Percentiles rank a stretch among this genome's conserved stretches.
phyloP scores from a whole-genome alignment of 495 filamentous ascomycete species.

The Aspergillus affinis region DNA sequence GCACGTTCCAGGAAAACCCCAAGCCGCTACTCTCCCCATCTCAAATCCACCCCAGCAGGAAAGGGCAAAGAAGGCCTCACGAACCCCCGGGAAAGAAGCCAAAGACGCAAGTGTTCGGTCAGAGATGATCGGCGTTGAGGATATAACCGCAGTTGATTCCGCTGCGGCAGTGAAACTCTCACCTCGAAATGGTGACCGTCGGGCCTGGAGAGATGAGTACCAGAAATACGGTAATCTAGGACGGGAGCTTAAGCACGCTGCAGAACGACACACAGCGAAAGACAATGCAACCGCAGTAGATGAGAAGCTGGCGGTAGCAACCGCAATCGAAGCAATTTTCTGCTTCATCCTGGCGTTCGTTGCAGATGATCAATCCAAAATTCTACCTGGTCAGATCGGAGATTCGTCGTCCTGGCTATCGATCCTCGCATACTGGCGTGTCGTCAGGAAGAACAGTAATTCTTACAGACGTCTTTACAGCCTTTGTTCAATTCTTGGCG shows the following conservation, averaged over 20 bases:
- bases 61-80: conserved; percentile 24
- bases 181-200: conserved; percentile 38
- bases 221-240: conserved; percentile 42
- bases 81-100: conserved; percentile 34
- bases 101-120: conserved; percentile 25
- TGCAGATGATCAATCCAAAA: conserved; percentile 43
- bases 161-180: conserved; percentile 27
- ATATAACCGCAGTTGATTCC: conserved; percentile 28
- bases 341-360: conserved; percentile 52
- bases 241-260: conserved; percentile 50
- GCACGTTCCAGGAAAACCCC: conserved; percentile 26
- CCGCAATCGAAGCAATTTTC: conserved; percentile 48
- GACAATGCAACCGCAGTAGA: conserved; percentile 28
- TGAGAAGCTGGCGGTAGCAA: conserved; percentile 44
- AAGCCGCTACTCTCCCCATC: conserved; percentile 19
- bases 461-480: conserved; percentile 41
- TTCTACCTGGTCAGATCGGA: conserved; percentile 32
- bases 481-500: conserved; percentile 46
- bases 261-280: conserved; percentile 39
- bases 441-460: conserved; percentile 39
- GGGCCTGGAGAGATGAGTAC: conserved; percentile 47
- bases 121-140: conserved; percentile 30
- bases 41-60: conserved; percentile 24
- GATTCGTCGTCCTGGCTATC: conserved; percentile 49
- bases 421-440: conserved; percentile 49